These are phyloP conservation scores for Chlorella sp. DNA, from an alignment of 139 green algal species.

Conservation along the genomic window DNA sequence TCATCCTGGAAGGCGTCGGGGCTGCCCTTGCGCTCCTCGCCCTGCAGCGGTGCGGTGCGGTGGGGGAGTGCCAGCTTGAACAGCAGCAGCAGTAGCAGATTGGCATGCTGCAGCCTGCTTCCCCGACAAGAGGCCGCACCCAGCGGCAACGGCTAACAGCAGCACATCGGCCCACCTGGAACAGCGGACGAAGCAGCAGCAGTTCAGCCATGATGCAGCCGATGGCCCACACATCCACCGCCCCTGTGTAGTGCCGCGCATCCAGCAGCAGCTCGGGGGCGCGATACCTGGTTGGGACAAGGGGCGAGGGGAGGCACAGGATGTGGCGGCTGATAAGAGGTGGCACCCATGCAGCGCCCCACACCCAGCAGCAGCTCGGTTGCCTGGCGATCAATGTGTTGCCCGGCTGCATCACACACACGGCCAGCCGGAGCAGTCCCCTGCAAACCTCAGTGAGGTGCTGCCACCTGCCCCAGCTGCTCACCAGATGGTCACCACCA, in stretches of 20 bases:
- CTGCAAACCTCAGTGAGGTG: constrained; percentile 81
- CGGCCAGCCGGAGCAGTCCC: no score
- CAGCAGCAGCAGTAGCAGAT: constrained; percentile 79
- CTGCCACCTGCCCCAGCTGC: not conserved
- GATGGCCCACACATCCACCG: constrained; percentile 81
- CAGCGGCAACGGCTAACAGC: no score
- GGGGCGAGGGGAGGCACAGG: no score
- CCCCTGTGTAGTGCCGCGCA: constrained; percentile 72
- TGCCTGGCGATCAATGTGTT: no score
- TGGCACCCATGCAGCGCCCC: no score
- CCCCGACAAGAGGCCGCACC: no score
- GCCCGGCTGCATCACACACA: no score
- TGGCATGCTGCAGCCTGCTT: constrained; percentile 82
- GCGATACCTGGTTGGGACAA: constrained; percentile 71
- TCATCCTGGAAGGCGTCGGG: constrained; percentile 64
- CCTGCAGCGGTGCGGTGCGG: not conserved
- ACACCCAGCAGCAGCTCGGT: constrained; percentile 11
- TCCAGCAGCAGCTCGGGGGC: constrained; percentile 85
- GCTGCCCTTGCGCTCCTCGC: constrained; percentile 64
- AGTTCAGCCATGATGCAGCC: constrained; percentile 91
- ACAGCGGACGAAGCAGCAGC: constrained; percentile 74
- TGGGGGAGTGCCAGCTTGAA: constrained; percentile 79
- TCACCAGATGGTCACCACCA: constrained; percentile 87
- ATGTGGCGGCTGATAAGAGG: no score
- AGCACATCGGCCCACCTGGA: constrained; percentile 52